phyloP scores from a whole-genome alignment of 371 early-diverging fungal genomes.

The Fennellomyces sp. region DNA sequence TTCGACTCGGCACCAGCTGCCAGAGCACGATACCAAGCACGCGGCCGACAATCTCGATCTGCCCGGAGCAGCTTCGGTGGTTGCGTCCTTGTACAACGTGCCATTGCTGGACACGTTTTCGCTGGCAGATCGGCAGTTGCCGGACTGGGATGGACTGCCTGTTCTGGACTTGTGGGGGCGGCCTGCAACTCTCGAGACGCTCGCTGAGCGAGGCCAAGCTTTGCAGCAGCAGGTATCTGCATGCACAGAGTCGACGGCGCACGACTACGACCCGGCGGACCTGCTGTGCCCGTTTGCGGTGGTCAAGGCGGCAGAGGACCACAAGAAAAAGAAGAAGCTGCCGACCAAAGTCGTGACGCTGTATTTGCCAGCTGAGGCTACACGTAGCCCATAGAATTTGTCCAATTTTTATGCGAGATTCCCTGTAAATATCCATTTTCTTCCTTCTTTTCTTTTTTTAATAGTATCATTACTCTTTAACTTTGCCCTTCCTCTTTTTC shows the following conservation, averaged over 20 bases:
- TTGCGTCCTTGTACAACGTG: conserved; percentile 45
- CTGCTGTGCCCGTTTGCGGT: conserved; percentile 45
- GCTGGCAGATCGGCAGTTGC: conserved; percentile 4
- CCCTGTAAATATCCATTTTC: neutral
- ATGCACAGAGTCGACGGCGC: conserved; percentile 30
- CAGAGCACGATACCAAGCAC: conserved; percentile 24
- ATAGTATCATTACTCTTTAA: neutral
- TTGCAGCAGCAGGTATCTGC: conserved; percentile 53
- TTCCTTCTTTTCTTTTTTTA: neutral
- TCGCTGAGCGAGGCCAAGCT: conserved; percentile 42
- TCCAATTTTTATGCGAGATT: neutral
- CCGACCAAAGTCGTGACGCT: neutral
- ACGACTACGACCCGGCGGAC: conserved; percentile 43
- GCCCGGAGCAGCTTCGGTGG: conserved; percentile 28
- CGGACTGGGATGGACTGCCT: conserved; percentile 36
- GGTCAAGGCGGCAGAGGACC: neutral
- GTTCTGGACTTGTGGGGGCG: conserved; percentile 58
- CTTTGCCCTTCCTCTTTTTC: neutral
- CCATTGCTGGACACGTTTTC: conserved; percentile 40
- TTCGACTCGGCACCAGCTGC: conserved; percentile 52
- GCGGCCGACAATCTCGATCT: neutral
- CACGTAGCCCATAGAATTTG: too few species aligned
- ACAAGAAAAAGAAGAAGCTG: neutral
- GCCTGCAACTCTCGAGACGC: conserved; percentile 22
- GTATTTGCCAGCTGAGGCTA: neutral